Conservation (phyloP, 2,329 filamentous ascomycete genomes). For the Fusarium oligoseptatum region DNA sequence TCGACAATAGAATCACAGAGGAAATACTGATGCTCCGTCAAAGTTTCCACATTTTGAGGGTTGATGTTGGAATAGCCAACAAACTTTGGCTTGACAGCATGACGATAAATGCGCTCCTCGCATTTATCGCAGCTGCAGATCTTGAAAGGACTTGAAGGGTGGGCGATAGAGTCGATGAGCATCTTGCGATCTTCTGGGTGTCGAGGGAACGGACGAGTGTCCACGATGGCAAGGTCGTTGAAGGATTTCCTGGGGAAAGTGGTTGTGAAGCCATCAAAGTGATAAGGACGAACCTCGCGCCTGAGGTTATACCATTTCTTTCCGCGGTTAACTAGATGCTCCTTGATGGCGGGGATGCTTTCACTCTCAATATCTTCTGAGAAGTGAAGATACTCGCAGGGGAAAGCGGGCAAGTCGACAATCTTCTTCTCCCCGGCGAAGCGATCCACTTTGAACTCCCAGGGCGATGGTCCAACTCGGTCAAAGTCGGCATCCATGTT, state of each 20-base stretch:
- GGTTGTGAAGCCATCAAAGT: not conserved
- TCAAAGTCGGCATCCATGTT: not conserved
- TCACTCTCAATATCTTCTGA: not conserved
- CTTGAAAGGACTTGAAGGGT: not conserved
- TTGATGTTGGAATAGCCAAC: slow-evolving; percentile 1
- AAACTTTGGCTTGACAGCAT: not conserved
- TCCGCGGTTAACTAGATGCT: not conserved
- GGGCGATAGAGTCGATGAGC: not conserved
- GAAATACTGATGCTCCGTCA: not conserved
- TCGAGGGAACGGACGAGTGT: not conserved
- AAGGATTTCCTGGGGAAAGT: not conserved
- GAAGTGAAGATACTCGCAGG: not conserved
- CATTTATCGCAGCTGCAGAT: not conserved
- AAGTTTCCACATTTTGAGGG: not conserved
- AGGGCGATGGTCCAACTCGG: not conserved
- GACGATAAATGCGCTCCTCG: not conserved
- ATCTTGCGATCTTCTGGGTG: not conserved
- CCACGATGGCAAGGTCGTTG: not conserved
- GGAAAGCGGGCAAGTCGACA: not conserved
- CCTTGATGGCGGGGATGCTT: not conserved
- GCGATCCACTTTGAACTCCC: not conserved
- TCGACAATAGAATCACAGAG: not conserved
- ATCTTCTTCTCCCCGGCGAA: not conserved
- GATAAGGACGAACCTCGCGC: not conserved
- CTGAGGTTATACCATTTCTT: not conserved